Percentiles rank a stretch among this genome's conserved stretches.
Conservation (phyloP, 2,329 filamentous ascomycete species). For the Beauveria varroae region DNA sequence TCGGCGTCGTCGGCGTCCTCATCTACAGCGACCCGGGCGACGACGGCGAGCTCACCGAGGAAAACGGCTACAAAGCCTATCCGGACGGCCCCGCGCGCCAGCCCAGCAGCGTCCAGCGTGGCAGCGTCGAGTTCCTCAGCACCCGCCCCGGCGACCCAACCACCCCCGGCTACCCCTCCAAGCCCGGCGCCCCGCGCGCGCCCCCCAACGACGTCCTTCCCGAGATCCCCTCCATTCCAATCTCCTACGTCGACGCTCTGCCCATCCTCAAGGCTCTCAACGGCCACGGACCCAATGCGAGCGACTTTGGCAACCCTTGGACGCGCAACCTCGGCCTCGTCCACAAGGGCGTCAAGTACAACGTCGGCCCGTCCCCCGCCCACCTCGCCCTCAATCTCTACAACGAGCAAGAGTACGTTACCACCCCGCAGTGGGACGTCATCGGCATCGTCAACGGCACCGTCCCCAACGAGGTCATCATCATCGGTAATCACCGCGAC, state of each 20-base stretch:
- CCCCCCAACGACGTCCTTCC: constrained; percentile 65
- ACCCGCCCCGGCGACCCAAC: constrained; percentile 69
- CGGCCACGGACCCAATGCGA: constrained; percentile 72
- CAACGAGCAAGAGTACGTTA: constrained; percentile 77
- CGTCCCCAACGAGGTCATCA: constrained; percentile 73
- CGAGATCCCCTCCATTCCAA: constrained; percentile 81
- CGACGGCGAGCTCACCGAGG: constrained; percentile 73
- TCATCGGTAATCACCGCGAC: constrained; percentile 89
- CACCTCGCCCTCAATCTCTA: constrained; percentile 61
- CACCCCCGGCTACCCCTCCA: constrained; percentile 88
- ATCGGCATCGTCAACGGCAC: constrained; percentile 89
- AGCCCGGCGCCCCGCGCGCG: constrained; percentile 73
- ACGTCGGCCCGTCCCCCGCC: constrained; percentile 74
- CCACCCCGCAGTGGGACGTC: constrained; percentile 80
- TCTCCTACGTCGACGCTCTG: constrained; percentile 80
- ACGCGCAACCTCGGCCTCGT: constrained; percentile 59
- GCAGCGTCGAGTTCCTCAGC: constrained; percentile 77
- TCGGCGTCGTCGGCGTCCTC: constrained; percentile 79
- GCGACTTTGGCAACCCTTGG: constrained; percentile 68
- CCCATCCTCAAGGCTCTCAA: constrained; percentile 88
- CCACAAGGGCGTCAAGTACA: constrained; percentile 79
- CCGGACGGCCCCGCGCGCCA: constrained; percentile 82
- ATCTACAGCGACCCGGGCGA: constrained; percentile 87
- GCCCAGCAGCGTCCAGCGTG: constrained; percentile 82
- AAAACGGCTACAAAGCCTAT: constrained; percentile 72